Percentiles rank a stretch among this genome's conserved stretches.
phyloP scores from a whole-genome alignment of 2,329 filamentous ascomycete genomes.

The Juglanconis oblonga region DNA sequence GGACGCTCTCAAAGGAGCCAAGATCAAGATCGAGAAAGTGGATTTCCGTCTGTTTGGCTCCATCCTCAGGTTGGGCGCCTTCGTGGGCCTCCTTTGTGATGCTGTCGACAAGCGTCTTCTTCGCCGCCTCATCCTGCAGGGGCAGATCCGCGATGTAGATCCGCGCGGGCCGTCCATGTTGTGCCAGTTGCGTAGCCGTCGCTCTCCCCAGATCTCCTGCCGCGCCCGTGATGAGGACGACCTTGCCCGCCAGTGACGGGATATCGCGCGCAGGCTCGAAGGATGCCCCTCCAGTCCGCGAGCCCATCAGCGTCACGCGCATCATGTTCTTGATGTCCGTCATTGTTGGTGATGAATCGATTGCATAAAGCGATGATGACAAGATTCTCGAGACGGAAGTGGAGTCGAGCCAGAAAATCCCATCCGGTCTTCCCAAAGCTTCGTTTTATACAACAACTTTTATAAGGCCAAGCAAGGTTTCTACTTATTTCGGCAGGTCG shows the following conservation, averaged over 20 bases:
- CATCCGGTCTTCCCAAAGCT: too few species aligned
- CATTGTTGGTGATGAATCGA: neutral
- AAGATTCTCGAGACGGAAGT: too few species aligned
- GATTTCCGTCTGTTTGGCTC: neutral
- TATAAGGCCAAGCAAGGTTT: too few species aligned
- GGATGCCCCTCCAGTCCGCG: neutral
- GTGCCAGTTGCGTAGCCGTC: conserved; percentile 4
- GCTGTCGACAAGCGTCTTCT: neutral
- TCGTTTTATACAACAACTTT: too few species aligned
- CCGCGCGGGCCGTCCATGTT: neutral
- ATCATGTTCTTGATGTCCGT: neutral
- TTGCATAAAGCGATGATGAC: too few species aligned
- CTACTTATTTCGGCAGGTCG: neutral
- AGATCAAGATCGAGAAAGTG: conserved; percentile 7
- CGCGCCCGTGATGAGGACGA: conserved; percentile 8
- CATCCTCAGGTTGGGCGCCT: neutral
- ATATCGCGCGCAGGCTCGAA: conserved; percentile 2
- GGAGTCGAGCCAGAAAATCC: too few species aligned
- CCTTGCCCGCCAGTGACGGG: neutral
- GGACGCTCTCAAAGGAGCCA: conserved; percentile 5
- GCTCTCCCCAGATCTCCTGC: conserved; percentile 5
- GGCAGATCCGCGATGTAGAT: conserved; percentile 7
- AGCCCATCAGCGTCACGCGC: conserved; percentile 1
- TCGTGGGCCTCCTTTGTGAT: neutral
- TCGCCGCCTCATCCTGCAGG: neutral